Percentiles rank a stretch among this genome's conserved stretches.
Conservation (phyloP, 164 flowering plant species). For the Aristolochia fimbriata region DNA sequence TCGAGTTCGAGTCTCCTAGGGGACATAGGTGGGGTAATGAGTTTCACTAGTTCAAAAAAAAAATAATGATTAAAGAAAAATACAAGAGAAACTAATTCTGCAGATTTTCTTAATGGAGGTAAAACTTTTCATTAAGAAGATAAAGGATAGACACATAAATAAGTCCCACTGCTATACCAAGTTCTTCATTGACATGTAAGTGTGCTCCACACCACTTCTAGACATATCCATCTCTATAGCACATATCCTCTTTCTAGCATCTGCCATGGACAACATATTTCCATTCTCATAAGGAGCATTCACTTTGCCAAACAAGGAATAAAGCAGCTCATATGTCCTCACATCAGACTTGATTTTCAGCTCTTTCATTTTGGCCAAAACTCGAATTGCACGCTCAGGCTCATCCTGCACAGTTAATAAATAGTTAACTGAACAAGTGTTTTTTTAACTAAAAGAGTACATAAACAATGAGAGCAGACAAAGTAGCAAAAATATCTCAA, state of each 20-base stretch:
- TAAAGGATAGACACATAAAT: too few relatives aligned
- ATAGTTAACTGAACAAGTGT: neutral
- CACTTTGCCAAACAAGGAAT: constrained; percentile 74
- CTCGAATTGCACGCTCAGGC: constrained; percentile 66
- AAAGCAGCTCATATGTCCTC: constrained; percentile 71
- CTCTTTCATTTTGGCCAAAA: constrained; percentile 61
- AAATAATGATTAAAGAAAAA: too few relatives aligned
- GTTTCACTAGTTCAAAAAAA: too few relatives aligned
- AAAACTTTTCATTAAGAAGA: too few relatives aligned
- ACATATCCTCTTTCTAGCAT: constrained; percentile 46
- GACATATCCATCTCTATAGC: constrained; percentile 73
- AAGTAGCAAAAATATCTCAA: too few relatives aligned
- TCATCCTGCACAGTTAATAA: constrained; percentile 43
- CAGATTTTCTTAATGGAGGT: too few relatives aligned
- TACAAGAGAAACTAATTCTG: too few relatives aligned
- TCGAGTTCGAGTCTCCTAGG: too few relatives aligned
- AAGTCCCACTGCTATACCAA: constrained; percentile 37
- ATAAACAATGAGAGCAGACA: too few relatives aligned
- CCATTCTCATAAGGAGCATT: constrained; percentile 83
- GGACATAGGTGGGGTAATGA: too few relatives aligned
- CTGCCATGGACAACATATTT: constrained; percentile 43
- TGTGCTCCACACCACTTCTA: constrained; percentile 59
- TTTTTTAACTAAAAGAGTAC: too few relatives aligned
- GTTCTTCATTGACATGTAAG: constrained; percentile 44
- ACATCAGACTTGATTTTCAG: constrained; percentile 39